Conservation (phyloP, 208 protist species). For the Vickermania ingenoplastis region DNA sequence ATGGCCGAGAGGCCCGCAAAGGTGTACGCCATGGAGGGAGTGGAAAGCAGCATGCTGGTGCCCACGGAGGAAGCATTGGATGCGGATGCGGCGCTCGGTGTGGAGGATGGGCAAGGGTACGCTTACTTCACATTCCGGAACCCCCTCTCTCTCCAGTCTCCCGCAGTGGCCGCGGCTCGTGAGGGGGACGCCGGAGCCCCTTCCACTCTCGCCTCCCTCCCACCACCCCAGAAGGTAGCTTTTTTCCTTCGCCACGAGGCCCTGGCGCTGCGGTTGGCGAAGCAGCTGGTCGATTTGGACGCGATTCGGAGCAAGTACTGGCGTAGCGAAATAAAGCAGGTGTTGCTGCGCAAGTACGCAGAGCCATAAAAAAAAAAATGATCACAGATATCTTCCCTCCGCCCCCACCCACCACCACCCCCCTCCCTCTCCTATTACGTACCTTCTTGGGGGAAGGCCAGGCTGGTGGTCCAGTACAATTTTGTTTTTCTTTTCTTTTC, state of each 20-base stretch:
- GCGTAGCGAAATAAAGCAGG: conserved; percentile 33
- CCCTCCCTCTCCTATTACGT: too few relatives aligned
- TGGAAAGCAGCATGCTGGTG: not conserved
- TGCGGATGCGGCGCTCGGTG: not conserved
- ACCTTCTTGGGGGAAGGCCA: too few relatives aligned
- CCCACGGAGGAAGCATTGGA: too few relatives aligned
- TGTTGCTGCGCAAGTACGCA: conserved; percentile 53
- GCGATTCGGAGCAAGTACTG: conserved; percentile 67
- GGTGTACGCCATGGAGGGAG: conserved; percentile 22
- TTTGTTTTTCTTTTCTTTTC: too few relatives aligned
- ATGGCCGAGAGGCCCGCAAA: conserved; percentile 16
- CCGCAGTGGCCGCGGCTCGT: too few relatives aligned
- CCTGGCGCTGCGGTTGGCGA: conserved; percentile 36
- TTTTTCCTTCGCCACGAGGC: conserved; percentile 39
- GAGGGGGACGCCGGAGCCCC: not conserved
- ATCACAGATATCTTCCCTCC: too few relatives aligned
- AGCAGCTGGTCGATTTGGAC: conserved; percentile 36
- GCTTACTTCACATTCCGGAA: too few relatives aligned
- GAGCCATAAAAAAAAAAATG: conserved; percentile 1
- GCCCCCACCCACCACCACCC: too few relatives aligned
- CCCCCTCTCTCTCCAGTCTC: too few relatives aligned
- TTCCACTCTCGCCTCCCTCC: not conserved
- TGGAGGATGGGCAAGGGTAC: not conserved
- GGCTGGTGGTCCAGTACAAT: too few relatives aligned
- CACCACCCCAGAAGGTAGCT: conserved; percentile 1